Evolutionary conservation across 768 basidiomycete species (phyloP).

Genomic region (Leucocoprinus birnbaumii): DNA sequence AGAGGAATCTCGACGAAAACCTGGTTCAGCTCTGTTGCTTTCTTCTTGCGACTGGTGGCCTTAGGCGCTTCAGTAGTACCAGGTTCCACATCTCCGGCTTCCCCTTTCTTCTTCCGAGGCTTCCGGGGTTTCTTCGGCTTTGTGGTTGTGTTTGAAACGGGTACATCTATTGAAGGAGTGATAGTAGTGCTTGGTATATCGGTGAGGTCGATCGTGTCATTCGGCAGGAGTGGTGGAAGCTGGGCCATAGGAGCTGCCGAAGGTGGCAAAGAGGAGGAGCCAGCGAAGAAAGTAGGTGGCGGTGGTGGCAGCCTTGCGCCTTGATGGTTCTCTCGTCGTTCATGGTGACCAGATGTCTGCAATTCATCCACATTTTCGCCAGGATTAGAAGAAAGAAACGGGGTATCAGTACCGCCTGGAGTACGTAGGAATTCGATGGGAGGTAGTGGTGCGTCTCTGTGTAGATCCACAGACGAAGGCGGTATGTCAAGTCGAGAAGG

Average conservation of each 20-base stretch:
- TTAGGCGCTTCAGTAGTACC: background rate
- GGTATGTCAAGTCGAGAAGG: constrained; percentile 34
- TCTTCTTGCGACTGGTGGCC: background rate
- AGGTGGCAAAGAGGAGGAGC: constrained; percentile 32
- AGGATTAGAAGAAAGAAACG: constrained; percentile 29
- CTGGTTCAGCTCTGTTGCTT: background rate
- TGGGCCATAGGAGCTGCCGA: constrained; percentile 14
- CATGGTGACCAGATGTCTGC: constrained; percentile 12
- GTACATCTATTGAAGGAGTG: background rate
- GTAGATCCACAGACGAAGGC: constrained; percentile 17
- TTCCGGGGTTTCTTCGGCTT: constrained; percentile 23
- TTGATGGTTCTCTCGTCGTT: constrained; percentile 4
- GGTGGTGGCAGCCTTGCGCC: constrained; percentile 17
- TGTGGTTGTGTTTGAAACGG: constrained; percentile 4
- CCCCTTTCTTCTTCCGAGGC: constrained; percentile 24
- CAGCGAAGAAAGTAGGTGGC: constrained; percentile 46
- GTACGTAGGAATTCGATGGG: constrained; percentile 33
- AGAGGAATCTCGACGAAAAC: constrained; percentile 2
- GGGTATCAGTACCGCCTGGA: constrained; percentile 15
- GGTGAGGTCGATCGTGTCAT: constrained; percentile 26
- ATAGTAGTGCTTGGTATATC: constrained; percentile 22
- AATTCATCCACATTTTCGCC: constrained; percentile 27
- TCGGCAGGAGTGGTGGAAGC: constrained; percentile 8
- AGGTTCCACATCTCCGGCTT: background rate
- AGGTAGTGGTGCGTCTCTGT: constrained; percentile 19